Conservation (phyloP, 306 rosid genomes). For the Gillenia trifoliata region DNA sequence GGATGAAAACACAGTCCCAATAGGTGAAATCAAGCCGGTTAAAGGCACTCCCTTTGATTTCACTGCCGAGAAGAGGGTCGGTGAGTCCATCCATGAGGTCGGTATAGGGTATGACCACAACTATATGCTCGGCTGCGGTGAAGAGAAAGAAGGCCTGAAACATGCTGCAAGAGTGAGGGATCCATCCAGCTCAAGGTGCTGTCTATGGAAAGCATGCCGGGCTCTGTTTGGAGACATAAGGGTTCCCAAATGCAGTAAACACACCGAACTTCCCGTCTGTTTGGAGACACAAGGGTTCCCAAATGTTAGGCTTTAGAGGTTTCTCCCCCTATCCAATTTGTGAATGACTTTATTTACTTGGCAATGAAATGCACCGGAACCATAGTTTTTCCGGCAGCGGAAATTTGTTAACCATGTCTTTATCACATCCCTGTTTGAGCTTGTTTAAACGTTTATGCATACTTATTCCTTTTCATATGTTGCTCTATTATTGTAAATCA, state of each 20-base stretch:
- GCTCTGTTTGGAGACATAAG: slow-evolving; percentile 91
- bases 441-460: background rate
- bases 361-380: background rate
- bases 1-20: slow-evolving; percentile 60
- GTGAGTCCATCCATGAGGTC: slow-evolving; percentile 57
- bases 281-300: too few relatives aligned
- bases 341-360: background rate
- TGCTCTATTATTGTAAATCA: too few relatives aligned
- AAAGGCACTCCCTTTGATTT: slow-evolving; percentile 83
- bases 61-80: slow-evolving; percentile 64
- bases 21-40: slow-evolving; percentile 71
- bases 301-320: background rate
- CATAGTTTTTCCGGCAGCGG: background rate
- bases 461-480: too few relatives aligned
- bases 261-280: slow-evolving; percentile 72
- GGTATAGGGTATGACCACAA: slow-evolving; percentile 90
- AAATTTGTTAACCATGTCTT: too few relatives aligned
- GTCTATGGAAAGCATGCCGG: slow-evolving; percentile 78
- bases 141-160: slow-evolving; percentile 58
- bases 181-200: slow-evolving; percentile 67
- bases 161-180: slow-evolving; percentile 84
- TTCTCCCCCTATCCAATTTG: background rate
- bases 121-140: slow-evolving; percentile 71
- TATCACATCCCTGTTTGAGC: background rate
- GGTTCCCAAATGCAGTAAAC: slow-evolving; percentile 82